A percentile compares a stretch with the other conserved stretches of the same genome.
These are phyloP conservation scores for Grosmannia clavigera DNA, from an alignment of 2,329 filamentous ascomycete species.

Conservation along the genomic window DNA sequence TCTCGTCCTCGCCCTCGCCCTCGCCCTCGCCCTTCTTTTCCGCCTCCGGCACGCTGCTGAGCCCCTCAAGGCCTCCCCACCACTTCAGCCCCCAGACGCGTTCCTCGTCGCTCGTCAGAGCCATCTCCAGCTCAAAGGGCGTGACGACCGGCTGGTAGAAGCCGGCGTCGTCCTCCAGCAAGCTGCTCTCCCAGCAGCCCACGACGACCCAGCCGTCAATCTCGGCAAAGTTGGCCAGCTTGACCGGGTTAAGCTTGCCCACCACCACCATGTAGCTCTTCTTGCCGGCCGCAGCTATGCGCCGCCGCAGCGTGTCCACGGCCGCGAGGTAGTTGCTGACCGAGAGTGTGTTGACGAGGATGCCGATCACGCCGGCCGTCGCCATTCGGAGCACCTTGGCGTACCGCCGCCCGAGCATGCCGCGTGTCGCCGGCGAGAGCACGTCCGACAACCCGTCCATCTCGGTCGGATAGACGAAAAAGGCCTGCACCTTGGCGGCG, in stretches of 20 bases:
- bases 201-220: slow-evolving; percentile 95
- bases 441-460: slow-evolving; percentile 10
- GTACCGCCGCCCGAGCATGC: slow-evolving; percentile 70
- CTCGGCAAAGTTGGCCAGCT: slow-evolving; percentile 92
- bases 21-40: slow-evolving; percentile 10
- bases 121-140: slow-evolving; percentile 81
- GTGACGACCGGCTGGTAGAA: slow-evolving; percentile 87
- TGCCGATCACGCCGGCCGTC: slow-evolving; percentile 76
- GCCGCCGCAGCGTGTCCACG: slow-evolving; percentile 57
- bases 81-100: slow-evolving; percentile 80
- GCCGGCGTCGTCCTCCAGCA: slow-evolving; percentile 70
- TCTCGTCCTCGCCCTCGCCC: background rate
- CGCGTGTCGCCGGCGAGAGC: slow-evolving; percentile 29
- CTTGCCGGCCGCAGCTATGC: slow-evolving; percentile 72
- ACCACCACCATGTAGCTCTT: slow-evolving; percentile 96
- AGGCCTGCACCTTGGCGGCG: slow-evolving; percentile 63
- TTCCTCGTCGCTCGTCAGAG: slow-evolving; percentile 60
- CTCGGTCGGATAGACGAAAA: slow-evolving; percentile 62
- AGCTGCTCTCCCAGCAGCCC: slow-evolving; percentile 92
- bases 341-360: slow-evolving; percentile 89
- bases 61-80: slow-evolving; percentile 71
- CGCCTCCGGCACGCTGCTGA: slow-evolving; percentile 23
- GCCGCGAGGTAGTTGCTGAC: slow-evolving; percentile 82
- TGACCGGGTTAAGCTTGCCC: slow-evolving; percentile 89
- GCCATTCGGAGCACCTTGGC: slow-evolving; percentile 71